Percentiles rank a stretch among this genome's conserved stretches.
Evolutionary conservation across 75 land plant genomes (phyloP).

Genomic region (Pinus albicaulis): DNA sequence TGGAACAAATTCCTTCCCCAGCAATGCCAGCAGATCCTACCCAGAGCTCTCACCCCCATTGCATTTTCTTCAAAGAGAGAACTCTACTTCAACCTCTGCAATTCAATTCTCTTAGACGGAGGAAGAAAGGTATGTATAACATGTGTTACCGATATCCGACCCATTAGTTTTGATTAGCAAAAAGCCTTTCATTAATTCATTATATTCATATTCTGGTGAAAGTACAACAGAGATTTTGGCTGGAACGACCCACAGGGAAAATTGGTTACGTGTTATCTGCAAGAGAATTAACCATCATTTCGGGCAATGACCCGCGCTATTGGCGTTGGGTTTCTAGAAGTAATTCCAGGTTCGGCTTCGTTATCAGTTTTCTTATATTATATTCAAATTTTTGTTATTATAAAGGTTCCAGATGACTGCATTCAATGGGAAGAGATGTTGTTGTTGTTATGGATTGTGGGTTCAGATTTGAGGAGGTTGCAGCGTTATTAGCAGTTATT

Average conservation of each 20-base stretch:
- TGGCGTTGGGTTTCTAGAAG: not conserved
- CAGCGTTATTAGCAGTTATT: no score
- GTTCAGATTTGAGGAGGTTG: no score
- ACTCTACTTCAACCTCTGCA: constrained; percentile 34
- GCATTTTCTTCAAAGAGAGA: constrained; percentile 39
- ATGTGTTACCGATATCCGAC: not conserved
- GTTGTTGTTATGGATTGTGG: no score
- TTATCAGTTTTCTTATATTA: not conserved
- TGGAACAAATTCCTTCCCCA: constrained; percentile 53
- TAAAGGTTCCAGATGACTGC: no score
- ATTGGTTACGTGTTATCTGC: constrained; percentile 41
- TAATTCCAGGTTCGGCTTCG: not conserved
- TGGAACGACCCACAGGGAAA: constrained; percentile 29
- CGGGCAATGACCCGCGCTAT: constrained; percentile 15
- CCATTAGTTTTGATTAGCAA: no score
- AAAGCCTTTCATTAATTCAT: no score
- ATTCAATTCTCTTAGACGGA: constrained; percentile 28
- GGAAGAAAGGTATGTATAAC: constrained; percentile 10
- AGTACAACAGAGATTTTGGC: constrained; percentile 22
- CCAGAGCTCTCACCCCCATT: constrained; percentile 19
- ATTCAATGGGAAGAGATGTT: no score
- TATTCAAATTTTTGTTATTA: no score
- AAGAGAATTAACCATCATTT: constrained; percentile 28
- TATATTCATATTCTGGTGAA: no score
- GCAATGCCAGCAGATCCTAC: constrained; percentile 22